Base-by-base conservation (phyloP, 2,329 filamentous ascomycete genomes). In the Clarireedia homoeocarpa region DNA sequence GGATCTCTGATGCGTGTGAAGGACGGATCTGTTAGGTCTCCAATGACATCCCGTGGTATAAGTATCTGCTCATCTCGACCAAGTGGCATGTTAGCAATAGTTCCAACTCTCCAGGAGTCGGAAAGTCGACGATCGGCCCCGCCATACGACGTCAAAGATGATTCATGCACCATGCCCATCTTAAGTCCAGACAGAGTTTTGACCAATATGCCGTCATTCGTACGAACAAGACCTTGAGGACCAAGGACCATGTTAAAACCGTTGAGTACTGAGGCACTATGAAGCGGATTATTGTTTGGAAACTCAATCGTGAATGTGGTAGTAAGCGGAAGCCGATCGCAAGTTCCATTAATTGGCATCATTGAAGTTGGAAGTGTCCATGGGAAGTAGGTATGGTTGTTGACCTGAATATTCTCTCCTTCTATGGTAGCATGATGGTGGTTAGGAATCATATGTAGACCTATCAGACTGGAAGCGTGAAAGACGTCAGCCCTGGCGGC, bases 1-100 rank as follows among this genome's bases (percentile, higher is more conserved):
- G 81, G 72, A 65, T 96, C 89, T 48, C 88, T 82, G 26, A 91
- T 77, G 27, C 89, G 81, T 9, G 85, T 88, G 70, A 96, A 96
- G 56, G 91, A 85, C 14, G 91, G 88, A 70, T 96, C 92, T 23
- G 83, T 81, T 38, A 91, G 80, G 61, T 88, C 85, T 56, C 86
- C 83, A 27, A 90, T 83, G 26, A 92, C 81, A 57, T 90, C 84
- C 24, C 87, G 83, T 48, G 86, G 80, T 61, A 97, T 81, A 67
- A 89, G 88, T 20, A 96, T 83, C 61, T 86, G 88, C 71, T 97
- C 92, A 67, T 97, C 90, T 48, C 88, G 85, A 4, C 92, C 92
- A 3, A 99, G 76, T 1, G 87, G 81, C 42, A 91, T 80, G 62
- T 87, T 89, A 44, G 89, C 91, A 59, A 96, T 84, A 46, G 88